Conservation (phyloP, 2,329 filamentous ascomycete genomes). For the Arthrobotrys megalospora region DNA sequence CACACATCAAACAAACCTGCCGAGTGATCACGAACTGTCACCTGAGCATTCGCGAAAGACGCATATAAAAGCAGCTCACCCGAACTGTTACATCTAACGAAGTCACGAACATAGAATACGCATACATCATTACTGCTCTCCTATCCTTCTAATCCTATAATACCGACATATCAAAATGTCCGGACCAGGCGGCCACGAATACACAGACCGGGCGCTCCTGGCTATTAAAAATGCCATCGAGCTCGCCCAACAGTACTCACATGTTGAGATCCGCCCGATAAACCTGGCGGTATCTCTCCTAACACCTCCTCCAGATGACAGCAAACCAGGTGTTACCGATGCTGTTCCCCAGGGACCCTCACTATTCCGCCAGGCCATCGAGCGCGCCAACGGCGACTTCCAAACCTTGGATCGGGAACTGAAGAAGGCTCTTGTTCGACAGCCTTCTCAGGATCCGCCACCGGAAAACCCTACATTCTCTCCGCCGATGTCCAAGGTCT, state of each 20-base stretch:
- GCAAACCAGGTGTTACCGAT: constrained; percentile 54
- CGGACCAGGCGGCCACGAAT: constrained; percentile 67
- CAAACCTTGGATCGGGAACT: constrained; percentile 89
- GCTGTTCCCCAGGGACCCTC: constrained; percentile 70
- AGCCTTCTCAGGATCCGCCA: constrained; percentile 94
- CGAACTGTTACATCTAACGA: constrained; percentile 37
- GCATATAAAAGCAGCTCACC: constrained; percentile 24
- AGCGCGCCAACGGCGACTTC: constrained; percentile 91
- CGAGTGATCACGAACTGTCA: constrained; percentile 43
- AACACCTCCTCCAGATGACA: constrained; percentile 75
- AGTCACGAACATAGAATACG: constrained; percentile 41
- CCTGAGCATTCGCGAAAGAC: constrained; percentile 50
- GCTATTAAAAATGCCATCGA: constrained; percentile 89
- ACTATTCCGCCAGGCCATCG: constrained; percentile 94
- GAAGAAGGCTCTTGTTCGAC: constrained; percentile 90
- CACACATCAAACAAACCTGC: constrained; percentile 19
- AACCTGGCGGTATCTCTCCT: constrained; percentile 89
- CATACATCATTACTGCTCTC: not conserved
- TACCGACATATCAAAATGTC: constrained; percentile 55
- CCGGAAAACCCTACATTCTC: constrained; percentile 89
- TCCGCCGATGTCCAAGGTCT: constrained; percentile 83
- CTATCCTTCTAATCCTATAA: constrained; percentile 25
- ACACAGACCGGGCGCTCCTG: constrained; percentile 92
- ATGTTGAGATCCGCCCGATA: constrained; percentile 89
- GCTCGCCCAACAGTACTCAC: constrained; percentile 88